A percentile compares a stretch with the other conserved stretches of the same genome.
Evolutionary conservation across 2,329 filamentous ascomycete genomes (phyloP).

Genomic region (Aspergillus tubingensis): DNA sequence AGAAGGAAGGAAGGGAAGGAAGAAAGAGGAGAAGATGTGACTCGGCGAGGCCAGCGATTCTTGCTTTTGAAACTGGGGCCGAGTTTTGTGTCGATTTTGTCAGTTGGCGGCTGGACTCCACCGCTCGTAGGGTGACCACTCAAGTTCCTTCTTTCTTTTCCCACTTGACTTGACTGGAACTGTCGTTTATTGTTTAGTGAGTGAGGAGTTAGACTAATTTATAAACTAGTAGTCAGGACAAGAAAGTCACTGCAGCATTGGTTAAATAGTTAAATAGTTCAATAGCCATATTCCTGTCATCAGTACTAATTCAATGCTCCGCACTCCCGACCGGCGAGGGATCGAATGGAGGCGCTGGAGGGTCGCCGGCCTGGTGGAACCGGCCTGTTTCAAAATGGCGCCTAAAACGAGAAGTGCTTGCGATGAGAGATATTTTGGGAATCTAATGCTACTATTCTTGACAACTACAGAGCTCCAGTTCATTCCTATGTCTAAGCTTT

Average conservation of each 20-base stretch:
- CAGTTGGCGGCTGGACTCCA: slow-evolving; percentile 8
- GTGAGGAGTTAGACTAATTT: background rate
- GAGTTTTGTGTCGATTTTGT: slow-evolving; percentile 6
- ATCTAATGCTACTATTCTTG: slow-evolving; percentile 10
- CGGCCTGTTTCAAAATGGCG: slow-evolving; percentile 25
- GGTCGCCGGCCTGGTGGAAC: slow-evolving; percentile 17
- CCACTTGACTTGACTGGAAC: background rate
- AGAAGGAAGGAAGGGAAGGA: slow-evolving; percentile 8
- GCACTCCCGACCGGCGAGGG: slow-evolving; percentile 3
- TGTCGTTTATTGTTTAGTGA: background rate
- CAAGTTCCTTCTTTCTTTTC: background rate
- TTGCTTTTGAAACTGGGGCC: slow-evolving; percentile 5
- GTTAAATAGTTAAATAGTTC: background rate
- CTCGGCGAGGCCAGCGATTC: background rate
- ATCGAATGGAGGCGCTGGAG: slow-evolving; percentile 9
- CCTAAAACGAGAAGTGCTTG: slow-evolving; percentile 5
- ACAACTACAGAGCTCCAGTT: background rate
- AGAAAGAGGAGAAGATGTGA: slow-evolving; percentile 4
- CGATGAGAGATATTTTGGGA: background rate
- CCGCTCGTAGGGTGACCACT: background rate
- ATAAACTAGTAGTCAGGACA: background rate
- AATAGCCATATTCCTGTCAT: background rate
- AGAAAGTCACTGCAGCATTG: background rate
- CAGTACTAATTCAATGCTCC: background rate
- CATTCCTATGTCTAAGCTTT: no score